Evolutionary conservation across 2,329 filamentous ascomycete genomes (phyloP).

Genomic region (Claviceps sorghi): DNA sequence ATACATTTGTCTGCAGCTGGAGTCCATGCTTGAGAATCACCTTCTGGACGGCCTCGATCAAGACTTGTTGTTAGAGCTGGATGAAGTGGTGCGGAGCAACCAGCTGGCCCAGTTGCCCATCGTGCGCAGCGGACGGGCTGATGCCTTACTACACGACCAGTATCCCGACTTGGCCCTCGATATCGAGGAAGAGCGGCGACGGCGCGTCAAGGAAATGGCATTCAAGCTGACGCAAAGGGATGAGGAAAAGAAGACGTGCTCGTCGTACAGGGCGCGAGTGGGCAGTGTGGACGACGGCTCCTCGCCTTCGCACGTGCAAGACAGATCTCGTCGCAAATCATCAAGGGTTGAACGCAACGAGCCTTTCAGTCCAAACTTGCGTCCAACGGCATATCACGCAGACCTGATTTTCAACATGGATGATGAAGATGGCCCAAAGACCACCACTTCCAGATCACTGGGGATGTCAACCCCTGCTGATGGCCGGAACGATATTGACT

Average conservation of each 20-base stretch:
- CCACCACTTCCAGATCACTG: conserved; percentile 17
- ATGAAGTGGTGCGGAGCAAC: conserved; percentile 65
- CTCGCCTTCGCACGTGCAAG: conserved; percentile 24
- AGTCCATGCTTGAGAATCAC: conserved; percentile 82
- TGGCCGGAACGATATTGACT: conserved; percentile 11
- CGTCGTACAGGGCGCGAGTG: conserved; percentile 44
- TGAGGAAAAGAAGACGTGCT: conserved; percentile 46
- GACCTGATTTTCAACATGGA: conserved; percentile 95
- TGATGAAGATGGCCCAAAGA: conserved; percentile 42
- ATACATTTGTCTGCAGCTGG: conserved; percentile 83
- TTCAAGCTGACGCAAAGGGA: conserved; percentile 50
- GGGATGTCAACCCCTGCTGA: conserved; percentile 8
- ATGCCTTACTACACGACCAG: conserved; percentile 48
- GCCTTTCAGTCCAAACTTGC: conserved; percentile 50
- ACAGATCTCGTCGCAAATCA: conserved; percentile 31
- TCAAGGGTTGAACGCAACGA: conserved; percentile 36
- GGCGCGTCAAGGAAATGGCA: conserved; percentile 62
- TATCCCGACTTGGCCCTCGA: conserved; percentile 49
- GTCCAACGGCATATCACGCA: conserved; percentile 49
- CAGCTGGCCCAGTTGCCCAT: conserved; percentile 67
- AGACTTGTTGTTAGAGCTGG: conserved; percentile 67
- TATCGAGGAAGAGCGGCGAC: conserved; percentile 53
- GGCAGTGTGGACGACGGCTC: conserved; percentile 51
- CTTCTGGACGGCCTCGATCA: conserved; percentile 74
- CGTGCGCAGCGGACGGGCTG: conserved; percentile 59